phyloP scores from a whole-genome alignment of 768 basidiomycete species.

The Leucocoprinus leucothites region DNA sequence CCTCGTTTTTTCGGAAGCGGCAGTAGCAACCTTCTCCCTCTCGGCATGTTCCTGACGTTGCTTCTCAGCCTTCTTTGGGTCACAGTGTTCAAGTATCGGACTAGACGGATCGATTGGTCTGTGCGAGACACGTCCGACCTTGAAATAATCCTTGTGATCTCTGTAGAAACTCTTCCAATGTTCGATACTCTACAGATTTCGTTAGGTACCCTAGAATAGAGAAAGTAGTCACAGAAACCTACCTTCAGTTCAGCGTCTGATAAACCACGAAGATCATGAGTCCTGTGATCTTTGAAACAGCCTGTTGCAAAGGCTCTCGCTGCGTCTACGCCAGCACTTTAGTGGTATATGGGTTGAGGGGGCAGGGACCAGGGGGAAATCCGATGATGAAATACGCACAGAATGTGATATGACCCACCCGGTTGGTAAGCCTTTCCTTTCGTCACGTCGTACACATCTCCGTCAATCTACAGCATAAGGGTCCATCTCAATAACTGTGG shows the following conservation, averaged over 20 bases:
- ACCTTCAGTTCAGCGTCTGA: slow-evolving; percentile 69
- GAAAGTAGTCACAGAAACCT: slow-evolving; percentile 22
- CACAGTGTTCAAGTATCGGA: slow-evolving; percentile 74
- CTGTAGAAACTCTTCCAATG: slow-evolving; percentile 92
- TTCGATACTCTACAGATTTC: slow-evolving; percentile 53
- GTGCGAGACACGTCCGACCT: slow-evolving; percentile 76
- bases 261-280: slow-evolving; percentile 87
- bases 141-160: slow-evolving; percentile 75
- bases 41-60: slow-evolving; percentile 23
- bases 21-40: slow-evolving; percentile 17
- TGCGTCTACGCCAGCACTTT: slow-evolving; percentile 82
- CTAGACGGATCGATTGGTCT: slow-evolving; percentile 72
- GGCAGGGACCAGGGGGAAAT: slow-evolving; percentile 14
- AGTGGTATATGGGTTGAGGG: slow-evolving; percentile 19
- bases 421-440: slow-evolving; percentile 78
- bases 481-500: slow-evolving; percentile 11
- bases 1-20: slow-evolving; percentile 15
- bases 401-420: slow-evolving; percentile 78
- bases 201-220: background rate
- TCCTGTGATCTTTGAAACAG: slow-evolving; percentile 87
- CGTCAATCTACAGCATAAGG: slow-evolving; percentile 76
- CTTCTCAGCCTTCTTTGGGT: slow-evolving; percentile 51
- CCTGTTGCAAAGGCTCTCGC: slow-evolving; percentile 91
- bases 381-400: slow-evolving; percentile 39
- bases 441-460: slow-evolving; percentile 92